A percentile compares a stretch with the other conserved stretches of the same genome.
Evolutionary conservation across 179 eudicot genomes (phyloP).

Genomic region (Beta macrorhiza): DNA sequence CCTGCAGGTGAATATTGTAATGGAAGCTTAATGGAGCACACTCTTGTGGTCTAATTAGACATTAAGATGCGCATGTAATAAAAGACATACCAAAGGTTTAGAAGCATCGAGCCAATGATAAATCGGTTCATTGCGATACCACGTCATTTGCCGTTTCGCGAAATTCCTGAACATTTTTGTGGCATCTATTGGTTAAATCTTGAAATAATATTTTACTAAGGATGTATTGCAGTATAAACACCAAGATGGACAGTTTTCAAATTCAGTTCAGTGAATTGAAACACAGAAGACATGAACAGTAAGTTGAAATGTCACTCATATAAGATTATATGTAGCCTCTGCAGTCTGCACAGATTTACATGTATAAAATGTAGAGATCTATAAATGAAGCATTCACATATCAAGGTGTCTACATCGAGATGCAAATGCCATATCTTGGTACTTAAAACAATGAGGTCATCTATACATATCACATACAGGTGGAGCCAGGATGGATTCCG

Average conservation of each 20-base stretch:
- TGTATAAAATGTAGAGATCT: not conserved
- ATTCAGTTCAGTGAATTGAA: not conserved
- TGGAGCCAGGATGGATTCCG: not conserved
- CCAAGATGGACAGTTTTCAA: not conserved
- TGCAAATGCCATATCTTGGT: not conserved
- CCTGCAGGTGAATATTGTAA: constrained; percentile 42
- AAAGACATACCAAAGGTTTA: constrained; percentile 68
- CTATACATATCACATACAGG: too few species aligned
- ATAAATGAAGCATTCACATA: not conserved
- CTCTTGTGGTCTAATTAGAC: not conserved
- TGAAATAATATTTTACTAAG: not conserved
- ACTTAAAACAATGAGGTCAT: not conserved
- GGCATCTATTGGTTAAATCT: constrained; percentile 8
- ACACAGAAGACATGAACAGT: not conserved
- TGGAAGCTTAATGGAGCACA: constrained; percentile 3
- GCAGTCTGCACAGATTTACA: not conserved
- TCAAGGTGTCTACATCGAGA: not conserved
- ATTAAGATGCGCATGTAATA: constrained; percentile 6
- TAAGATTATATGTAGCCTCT: too few species aligned
- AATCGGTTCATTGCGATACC: constrained; percentile 89
- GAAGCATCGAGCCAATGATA: constrained; percentile 98
- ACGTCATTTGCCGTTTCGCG: constrained; percentile 88
- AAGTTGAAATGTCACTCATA: constrained; percentile 12
- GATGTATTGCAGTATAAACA: not conserved
- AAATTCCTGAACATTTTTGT: constrained; percentile 61